Evolutionary conservation across 306 rosid genomes (phyloP), one percentile per base, ranked within the genome.

Genomic region (Acacia crassicarpa): DNA sequence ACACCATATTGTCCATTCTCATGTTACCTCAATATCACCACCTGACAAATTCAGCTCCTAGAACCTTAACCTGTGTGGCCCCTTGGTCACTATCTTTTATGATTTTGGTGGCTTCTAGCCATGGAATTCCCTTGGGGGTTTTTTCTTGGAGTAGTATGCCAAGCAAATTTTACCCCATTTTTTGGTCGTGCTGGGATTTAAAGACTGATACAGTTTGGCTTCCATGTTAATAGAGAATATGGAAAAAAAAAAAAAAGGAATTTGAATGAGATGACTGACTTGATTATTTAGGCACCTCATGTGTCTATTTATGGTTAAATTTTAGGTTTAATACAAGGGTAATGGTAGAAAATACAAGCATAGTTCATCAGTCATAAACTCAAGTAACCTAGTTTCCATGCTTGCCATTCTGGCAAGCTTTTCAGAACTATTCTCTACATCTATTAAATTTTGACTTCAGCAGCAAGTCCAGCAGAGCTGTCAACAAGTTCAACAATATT

Each of bases 401-500:
- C 10, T 27, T 1, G 38, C 68, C 14, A 63, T 63, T 30, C n/a
- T 63, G 9, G 3, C 9, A 63, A 63, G 68, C 68, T 63, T 62
- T 19, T 62, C 67, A 11, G 68, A 63, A 16, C 14, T 83, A 56
- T 58, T 82, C 54, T 51, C 63, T 40, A 25, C 71, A 56, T 83
- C 15, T 81, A 19, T 63, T 81, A 49, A 77, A 71, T 77, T 73
- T 75, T 68, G 62, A 43, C 85, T 80, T 80, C 86, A 85, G 81
- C 91, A 87, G 54, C 87, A 83, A 83, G 45, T 67, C 72, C 91
- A 85, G 78, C 81, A 67, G 72, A 85, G 69, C 73, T 75, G n/a
- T 78, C 92, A 86, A 51, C 89, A 80, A 81, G 80, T 72, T 82
- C 94, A 85, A 35, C 68, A 63, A 30, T 83, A 75, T 83, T 56